phyloP scores from a whole-genome alignment of 2,329 filamentous ascomycete genomes.

The Penicillium verrucosum region DNA sequence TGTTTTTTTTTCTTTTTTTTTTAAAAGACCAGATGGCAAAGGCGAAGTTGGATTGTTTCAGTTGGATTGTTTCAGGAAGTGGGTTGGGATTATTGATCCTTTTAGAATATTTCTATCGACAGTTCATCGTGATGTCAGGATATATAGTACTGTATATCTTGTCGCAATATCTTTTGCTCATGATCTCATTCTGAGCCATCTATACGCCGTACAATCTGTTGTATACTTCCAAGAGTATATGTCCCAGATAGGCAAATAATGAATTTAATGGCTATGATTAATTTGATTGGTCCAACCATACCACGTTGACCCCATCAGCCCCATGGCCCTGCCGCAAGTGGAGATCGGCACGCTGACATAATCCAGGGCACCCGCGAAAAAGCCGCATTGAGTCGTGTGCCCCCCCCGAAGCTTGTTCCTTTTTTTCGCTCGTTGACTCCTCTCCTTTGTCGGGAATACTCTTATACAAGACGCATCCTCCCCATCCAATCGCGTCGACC shows the following conservation, averaged over 20 bases:
- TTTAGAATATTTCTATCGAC: background rate
- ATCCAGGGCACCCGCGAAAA: constrained; percentile 3
- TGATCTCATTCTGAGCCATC: background rate
- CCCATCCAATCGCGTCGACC: background rate
- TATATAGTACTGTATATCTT: background rate
- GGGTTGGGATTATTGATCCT: background rate
- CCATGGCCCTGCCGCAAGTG: background rate
- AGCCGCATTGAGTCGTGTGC: constrained; percentile 2
- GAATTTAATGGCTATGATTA: background rate
- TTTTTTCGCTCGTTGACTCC: background rate
- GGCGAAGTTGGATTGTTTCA: background rate
- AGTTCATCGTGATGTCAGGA: background rate
- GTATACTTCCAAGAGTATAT: background rate
- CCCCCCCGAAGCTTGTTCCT: background rate
- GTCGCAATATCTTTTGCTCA: background rate
- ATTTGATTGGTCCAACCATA: background rate
- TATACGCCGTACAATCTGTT: background rate
- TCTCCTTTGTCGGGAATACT: background rate
- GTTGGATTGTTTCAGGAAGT: background rate
- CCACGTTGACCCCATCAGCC: background rate
- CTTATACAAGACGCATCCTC: background rate
- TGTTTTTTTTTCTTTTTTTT: too few species aligned
- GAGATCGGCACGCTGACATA: constrained; percentile 10
- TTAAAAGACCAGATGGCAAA: background rate
- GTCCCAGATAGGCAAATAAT: background rate